phyloP scores from a whole-genome alignment of 768 basidiomycete genomes.

The Gloeophyllum trabeum region DNA sequence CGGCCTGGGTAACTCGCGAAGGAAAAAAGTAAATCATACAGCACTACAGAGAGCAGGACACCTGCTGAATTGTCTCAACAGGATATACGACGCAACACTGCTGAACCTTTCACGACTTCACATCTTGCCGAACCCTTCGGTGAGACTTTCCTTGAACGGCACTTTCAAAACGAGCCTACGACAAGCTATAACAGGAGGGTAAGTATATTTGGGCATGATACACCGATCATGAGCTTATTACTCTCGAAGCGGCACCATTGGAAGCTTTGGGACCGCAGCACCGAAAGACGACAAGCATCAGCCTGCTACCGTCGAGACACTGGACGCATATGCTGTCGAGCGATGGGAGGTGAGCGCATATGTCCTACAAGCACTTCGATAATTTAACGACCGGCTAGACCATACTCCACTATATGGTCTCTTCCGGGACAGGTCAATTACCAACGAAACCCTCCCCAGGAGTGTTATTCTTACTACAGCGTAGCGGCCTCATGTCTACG shows the following conservation, averaged over 20 bases:
- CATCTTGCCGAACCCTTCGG: constrained; percentile 48
- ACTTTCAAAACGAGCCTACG: constrained; percentile 74
- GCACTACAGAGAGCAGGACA: constrained; percentile 2
- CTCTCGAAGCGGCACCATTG: constrained; percentile 48
- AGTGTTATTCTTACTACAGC: constrained; percentile 73
- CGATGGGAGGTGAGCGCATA: constrained; percentile 71
- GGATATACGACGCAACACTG: constrained; percentile 64
- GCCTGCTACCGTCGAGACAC: constrained; percentile 38
- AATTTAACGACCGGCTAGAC: constrained; percentile 37
- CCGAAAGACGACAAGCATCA: constrained; percentile 51
- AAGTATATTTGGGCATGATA: constrained; percentile 12
- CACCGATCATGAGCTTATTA: constrained; percentile 2
- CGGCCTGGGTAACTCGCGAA: constrained; percentile 67
- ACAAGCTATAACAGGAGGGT: constrained; percentile 86
- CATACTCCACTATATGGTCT: constrained; percentile 97
- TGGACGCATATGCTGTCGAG: constrained; percentile 78
- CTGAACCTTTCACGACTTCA: constrained; percentile 53
- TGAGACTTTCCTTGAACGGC: constrained; percentile 57
- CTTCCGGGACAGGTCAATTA: constrained; percentile 70
- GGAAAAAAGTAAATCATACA: constrained; percentile 47
- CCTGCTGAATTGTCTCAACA: constrained; percentile 17
- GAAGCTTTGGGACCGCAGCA: constrained; percentile 78
- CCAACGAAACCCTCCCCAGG: constrained; percentile 70
- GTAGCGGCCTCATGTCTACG: constrained; percentile 78
- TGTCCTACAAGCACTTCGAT: constrained; percentile 1